Evolutionary conservation across 306 rosid species (phyloP).

Genomic region (Alnus glutinosa): DNA sequence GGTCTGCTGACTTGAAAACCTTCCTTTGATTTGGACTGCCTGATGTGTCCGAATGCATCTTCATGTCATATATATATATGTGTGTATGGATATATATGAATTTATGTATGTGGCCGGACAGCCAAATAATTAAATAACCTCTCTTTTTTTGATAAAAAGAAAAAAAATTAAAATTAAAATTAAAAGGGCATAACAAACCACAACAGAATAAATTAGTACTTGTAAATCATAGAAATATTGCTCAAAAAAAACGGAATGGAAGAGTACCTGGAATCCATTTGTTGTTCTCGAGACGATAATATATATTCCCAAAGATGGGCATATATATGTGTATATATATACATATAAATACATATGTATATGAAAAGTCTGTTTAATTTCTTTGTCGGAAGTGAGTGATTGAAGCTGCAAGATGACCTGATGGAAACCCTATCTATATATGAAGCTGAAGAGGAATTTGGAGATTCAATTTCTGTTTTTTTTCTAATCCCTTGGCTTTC

Average conservation of each 20-base stretch:
- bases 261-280: background rate
- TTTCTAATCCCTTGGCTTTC: background rate
- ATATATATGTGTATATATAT: background rate
- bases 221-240: too few relatives aligned
- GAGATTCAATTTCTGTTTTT: background rate
- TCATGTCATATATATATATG: background rate
- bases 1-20: background rate
- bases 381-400: background rate
- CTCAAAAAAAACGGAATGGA: background rate
- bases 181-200: background rate
- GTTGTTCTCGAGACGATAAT: background rate
- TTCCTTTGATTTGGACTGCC: background rate
- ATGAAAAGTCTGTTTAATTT: background rate
- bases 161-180: background rate
- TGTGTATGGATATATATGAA: background rate
- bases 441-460: background rate
- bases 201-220: background rate
- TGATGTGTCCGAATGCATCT: background rate
- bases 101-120: background rate
- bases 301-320: background rate
- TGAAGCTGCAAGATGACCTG: background rate
- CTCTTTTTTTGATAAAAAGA: background rate
- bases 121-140: background rate
- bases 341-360: background rate
- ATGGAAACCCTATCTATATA: too few relatives aligned